Evolutionary conservation across 371 early-diverging fungal species (phyloP).

Genomic region (Rhizomucor miehei): DNA sequence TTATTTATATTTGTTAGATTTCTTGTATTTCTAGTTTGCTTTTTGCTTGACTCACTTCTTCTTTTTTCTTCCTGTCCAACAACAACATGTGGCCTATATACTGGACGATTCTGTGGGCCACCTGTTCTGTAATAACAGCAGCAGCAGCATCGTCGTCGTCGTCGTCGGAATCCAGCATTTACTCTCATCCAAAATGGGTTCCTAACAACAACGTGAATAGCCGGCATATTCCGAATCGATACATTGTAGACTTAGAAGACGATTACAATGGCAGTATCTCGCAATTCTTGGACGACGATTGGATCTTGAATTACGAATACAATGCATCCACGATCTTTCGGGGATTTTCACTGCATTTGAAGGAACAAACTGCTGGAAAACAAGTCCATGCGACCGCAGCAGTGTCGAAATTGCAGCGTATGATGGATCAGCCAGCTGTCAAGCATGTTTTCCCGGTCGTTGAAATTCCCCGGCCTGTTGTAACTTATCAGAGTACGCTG

Average conservation of each 20-base stretch:
- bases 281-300: slow-evolving; percentile 22
- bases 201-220: background rate
- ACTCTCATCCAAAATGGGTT: slow-evolving; percentile 9
- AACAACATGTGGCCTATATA: background rate
- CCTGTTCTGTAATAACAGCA: too few relatives aligned
- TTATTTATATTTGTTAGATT: too few relatives aligned
- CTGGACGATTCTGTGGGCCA: background rate
- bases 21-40: too few relatives aligned
- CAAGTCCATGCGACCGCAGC: background rate
- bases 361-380: background rate
- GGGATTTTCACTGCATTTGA: slow-evolving; percentile 30
- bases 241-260: slow-evolving; percentile 36
- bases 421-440: slow-evolving; percentile 19
- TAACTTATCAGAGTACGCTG: background rate
- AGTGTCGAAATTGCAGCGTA: background rate
- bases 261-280: slow-evolving; percentile 17
- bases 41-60: too few relatives aligned
- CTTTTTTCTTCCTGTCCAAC: too few relatives aligned
- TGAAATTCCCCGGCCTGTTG: slow-evolving; percentile 28
- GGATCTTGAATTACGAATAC: slow-evolving; percentile 28
- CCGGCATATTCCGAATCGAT: slow-evolving; percentile 25
- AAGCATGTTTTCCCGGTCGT: slow-evolving; percentile 35
- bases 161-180: background rate
- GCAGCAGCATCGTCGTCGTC: background rate
- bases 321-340: slow-evolving; percentile 24